Conservation (phyloP, 306 rosid genomes). For the Betula pendula region DNA sequence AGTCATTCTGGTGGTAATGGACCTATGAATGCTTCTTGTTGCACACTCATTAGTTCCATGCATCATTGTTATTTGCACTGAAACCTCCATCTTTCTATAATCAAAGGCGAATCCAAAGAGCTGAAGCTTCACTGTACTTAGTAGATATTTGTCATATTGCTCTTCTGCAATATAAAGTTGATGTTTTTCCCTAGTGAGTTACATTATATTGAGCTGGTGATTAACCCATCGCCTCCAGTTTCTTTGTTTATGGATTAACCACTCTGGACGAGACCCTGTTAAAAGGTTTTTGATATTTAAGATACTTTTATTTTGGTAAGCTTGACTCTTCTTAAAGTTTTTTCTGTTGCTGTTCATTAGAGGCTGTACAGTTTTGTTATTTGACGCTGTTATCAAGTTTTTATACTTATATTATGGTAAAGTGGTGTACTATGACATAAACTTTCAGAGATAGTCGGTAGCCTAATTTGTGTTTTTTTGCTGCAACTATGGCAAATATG, state of each 20-base stretch:
- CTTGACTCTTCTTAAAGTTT: neutral
- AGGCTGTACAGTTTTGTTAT: neutral
- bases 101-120: neutral
- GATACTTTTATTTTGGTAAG: neutral
- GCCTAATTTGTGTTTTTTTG: neutral
- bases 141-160: neutral
- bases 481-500: neutral
- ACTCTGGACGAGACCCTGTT: neutral
- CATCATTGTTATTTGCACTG: neutral
- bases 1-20: neutral
- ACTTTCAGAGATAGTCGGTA: neutral
- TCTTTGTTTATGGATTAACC: constrained; percentile 9
- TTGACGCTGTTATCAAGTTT: neutral
- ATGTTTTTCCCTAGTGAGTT: neutral
- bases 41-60: neutral
- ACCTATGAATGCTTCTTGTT: neutral
- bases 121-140: neutral
- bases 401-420: neutral
- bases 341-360: neutral
- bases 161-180: neutral
- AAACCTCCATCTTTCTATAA: neutral
- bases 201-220: neutral
- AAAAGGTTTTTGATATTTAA: neutral
- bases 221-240: constrained; percentile 3
- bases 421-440: neutral